Evolutionary conservation across 176 grass and related monocot species (phyloP), one percentile per base, ranked within the genome.

Genomic region (Luzula sylvatica): DNA sequence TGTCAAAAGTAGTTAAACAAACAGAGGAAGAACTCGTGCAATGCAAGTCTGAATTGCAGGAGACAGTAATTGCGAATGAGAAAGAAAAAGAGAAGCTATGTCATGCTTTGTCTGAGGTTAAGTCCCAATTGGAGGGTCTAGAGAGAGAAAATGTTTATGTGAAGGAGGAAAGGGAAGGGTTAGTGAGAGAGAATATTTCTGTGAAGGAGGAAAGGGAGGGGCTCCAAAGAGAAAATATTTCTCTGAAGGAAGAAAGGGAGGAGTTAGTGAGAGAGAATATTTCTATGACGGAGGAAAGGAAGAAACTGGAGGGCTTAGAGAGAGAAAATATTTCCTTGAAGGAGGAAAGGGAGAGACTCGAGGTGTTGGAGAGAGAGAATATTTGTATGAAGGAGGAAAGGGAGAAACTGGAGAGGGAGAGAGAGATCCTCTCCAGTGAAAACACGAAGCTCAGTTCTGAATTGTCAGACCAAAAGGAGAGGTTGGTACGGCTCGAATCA

Each of bases 381-480:
- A 20, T 38, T 11, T 47, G 50, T 0, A 53, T 73, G 55, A 69
- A 25, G 61, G 72, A 85, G 66, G 53, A 67, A 70, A 88, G 50
- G 20, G 78, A 61, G 26, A 79, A 73, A 53, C 58, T 96, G 20
- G 55, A 70, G 63, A 78, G 78, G 24, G 74, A 65, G 52, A 89
- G 82, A 50, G 48, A 74, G 30, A 76, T 72, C 39, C 52, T 96
- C 28, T 46, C 41, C 51, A 68, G 58, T 63, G 81, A 86, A 73
- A 96, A 89, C 41, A 41, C 20, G 47, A 67, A 39, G 28, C 67
- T 96, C 65, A 56, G 51, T 39, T 72, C 55, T 52, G 70, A 76
- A 53, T 69, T 96, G 35, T 74, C 70, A 42, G 81, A 84, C 70
- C 55, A 79, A 56, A 86, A 89, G 17, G 74, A 89, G 64, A 76